These are phyloP conservation scores for Albizia julibrissin DNA, from an alignment of 306 rosid species.

Conservation along the genomic window DNA sequence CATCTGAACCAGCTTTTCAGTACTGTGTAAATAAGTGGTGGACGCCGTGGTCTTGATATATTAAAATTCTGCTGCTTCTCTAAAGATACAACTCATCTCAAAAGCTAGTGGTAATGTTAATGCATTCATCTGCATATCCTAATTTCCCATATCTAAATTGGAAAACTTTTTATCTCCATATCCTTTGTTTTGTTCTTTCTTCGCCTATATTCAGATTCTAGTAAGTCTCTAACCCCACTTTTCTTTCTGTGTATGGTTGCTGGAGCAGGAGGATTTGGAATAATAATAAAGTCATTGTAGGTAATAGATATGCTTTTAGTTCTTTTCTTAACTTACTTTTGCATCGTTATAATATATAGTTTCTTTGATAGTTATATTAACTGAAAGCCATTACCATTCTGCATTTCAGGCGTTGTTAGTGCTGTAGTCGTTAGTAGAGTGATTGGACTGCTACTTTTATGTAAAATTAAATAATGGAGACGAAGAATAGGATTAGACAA, in stretches of 20 bases:
- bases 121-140: neutral
- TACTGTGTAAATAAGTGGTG: too few species aligned
- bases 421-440: neutral
- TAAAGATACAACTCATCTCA: too few species aligned
- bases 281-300: conserved; percentile 27
- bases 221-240: neutral
- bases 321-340: neutral
- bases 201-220: neutral
- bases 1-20: too few species aligned
- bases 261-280: conserved; percentile 12
- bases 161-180: neutral
- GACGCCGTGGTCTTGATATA: too few species aligned
- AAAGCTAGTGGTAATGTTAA: neutral
- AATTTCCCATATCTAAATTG: neutral
- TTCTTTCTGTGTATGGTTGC: conserved; percentile 27
- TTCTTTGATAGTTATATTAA: neutral
- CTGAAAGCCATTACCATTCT: conserved; percentile 7
- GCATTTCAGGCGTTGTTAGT: conserved; percentile 37
- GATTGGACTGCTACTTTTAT: too few species aligned
- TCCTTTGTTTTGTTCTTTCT: neutral
- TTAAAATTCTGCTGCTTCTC: too few species aligned
- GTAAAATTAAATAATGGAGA: too few species aligned
- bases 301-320: conserved; percentile 40
- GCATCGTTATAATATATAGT: neutral
- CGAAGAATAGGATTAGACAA: too few species aligned